phyloP scores from a whole-genome alignment of 1,284 basidiomycete genomes.

The Moesziomyces sp. region DNA sequence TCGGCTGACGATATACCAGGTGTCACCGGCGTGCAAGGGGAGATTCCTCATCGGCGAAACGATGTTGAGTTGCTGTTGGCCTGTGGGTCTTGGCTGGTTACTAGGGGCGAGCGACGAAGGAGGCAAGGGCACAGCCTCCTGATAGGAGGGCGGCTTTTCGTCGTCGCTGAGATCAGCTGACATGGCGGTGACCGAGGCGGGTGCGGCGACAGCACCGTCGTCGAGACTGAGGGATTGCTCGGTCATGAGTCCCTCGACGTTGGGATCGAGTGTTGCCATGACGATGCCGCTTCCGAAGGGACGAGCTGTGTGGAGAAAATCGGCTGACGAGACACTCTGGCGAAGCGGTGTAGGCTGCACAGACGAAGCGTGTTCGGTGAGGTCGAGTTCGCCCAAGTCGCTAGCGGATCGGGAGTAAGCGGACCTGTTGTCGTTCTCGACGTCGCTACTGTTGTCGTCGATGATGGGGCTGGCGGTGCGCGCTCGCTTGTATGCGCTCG shows the following conservation, averaged over 20 bases:
- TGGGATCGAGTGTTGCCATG: conserved; percentile 35
- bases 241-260: conserved; percentile 48
- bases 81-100: conserved; percentile 20
- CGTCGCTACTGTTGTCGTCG: conserved; percentile 51
- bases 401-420: conserved; percentile 31
- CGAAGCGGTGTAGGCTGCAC: conserved; percentile 38
- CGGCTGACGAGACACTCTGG: conserved; percentile 36
- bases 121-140: conserved; percentile 14
- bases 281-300: neutral
- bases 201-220: conserved; percentile 13
- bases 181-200: neutral
- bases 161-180: neutral
- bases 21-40: conserved; percentile 74
- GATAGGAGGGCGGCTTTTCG: conserved; percentile 36
- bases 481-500: conserved; percentile 37
- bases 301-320: conserved; percentile 4
- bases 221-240: conserved; percentile 42
- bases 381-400: conserved; percentile 37
- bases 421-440: conserved; percentile 30
- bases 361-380: neutral
- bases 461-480: conserved; percentile 47
- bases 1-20: conserved; percentile 80
- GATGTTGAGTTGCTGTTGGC: conserved; percentile 33
- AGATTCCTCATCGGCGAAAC: conserved; percentile 46
- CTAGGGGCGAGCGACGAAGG: neutral